Conservation (phyloP, 345 rosid species). For the Euphorbia lathyris region DNA sequence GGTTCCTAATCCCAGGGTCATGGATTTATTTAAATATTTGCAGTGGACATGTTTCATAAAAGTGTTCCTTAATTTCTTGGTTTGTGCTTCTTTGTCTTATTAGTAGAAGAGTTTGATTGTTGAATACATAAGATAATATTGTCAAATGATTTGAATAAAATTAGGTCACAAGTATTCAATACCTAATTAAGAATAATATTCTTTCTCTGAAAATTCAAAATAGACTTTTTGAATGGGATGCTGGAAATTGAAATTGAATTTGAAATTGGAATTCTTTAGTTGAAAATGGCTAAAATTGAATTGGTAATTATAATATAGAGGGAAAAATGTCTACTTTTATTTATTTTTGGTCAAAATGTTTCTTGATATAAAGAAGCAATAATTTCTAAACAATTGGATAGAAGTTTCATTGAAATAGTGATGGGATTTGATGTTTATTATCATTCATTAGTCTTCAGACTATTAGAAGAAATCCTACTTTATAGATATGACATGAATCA, state of each 20-base stretch:
- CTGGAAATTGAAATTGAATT: neutral
- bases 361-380: too few relatives aligned
- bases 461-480: too few relatives aligned
- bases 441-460: too few relatives aligned
- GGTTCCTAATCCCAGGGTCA: neutral
- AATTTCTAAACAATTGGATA: too few relatives aligned
- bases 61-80: slow-evolving; percentile 6
- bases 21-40: neutral
- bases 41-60: neutral
- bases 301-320: too few relatives aligned
- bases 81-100: slow-evolving; percentile 9
- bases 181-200: neutral
- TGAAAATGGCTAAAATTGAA: too few relatives aligned
- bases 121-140: neutral
- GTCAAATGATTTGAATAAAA: neutral
- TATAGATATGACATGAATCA: too few relatives aligned
- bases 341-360: too few relatives aligned
- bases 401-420: too few relatives aligned
- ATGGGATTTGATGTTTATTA: too few relatives aligned
- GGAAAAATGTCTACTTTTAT: too few relatives aligned
- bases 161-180: neutral
- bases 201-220: neutral
- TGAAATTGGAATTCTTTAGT: too few relatives aligned
- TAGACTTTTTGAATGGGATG: neutral
- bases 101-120: neutral